Evolutionary conservation across 2,329 filamentous ascomycete species (phyloP), one percentile per base, ranked within the genome.

Genomic region (Fusarium sp.): DNA sequence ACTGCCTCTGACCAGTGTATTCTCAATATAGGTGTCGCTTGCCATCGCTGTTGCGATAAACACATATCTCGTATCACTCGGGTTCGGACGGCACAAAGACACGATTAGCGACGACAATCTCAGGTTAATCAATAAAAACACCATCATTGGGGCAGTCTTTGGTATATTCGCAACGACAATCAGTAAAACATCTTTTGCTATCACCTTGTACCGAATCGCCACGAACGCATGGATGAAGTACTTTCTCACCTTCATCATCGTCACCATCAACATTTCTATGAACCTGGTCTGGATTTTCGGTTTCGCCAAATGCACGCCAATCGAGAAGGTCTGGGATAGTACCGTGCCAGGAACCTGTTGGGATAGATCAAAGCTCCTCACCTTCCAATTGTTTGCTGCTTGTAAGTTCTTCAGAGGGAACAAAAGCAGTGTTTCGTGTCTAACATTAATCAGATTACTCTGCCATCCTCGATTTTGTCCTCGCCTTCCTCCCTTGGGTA

Each of bases 131-230:
- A 77, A 75, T n/a, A 57, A 75, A 29, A 59, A 71, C 21, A 75
- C 74, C 28, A 76, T 77, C 28, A 55, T 78, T 6, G 69, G 71
- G 6, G 76, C 73, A 5, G 56, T 70, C 7, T 77, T 77, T 42
- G 78, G 77, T 11, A 76, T 80, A n/a, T 64, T 77, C 18, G 75
- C 79, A 2, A 80, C 79, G 7, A 73, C 78, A 2, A 74, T 72
- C 55, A 80, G 78, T 63, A 82, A 81, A 59, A 78, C 79, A 0
- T 80, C 80, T 0, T 80, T 82, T 56, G 78, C 77, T 12, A 69
- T 80, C n/a, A 80, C 79, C 1, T 63, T 80, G 5, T 71, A 80
- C 23, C 73, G 78, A 6, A 74, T 80, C 31, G 67, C 73, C 6
- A 74, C 68, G 11, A 67, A 76, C 18, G 58, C 43, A 57, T 66